These are phyloP conservation scores for Xylariaceae sp. DNA, from an alignment of 2,329 filamentous ascomycete genomes.

Conservation along the genomic window DNA sequence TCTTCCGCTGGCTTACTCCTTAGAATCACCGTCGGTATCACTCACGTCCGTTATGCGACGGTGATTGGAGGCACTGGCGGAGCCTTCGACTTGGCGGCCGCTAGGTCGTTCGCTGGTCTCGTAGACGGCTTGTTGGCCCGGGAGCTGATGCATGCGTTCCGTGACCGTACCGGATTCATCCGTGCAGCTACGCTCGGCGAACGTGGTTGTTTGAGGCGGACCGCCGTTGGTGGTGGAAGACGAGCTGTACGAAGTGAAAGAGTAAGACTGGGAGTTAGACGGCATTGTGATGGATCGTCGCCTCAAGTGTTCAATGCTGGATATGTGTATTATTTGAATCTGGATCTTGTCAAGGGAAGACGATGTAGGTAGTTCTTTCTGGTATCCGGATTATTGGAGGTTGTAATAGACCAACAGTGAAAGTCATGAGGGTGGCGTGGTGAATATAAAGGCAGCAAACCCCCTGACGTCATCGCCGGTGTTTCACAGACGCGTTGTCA, in stretches of 20 bases:
- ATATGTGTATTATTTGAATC: too few relatives aligned
- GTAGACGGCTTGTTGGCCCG: constrained; percentile 17
- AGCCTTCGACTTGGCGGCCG: constrained; percentile 1
- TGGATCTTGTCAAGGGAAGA: too few relatives aligned
- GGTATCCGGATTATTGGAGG: too few relatives aligned
- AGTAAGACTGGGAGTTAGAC: constrained; percentile 10
- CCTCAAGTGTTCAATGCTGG: too few relatives aligned
- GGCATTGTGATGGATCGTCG: not conserved
- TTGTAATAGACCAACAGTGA: too few relatives aligned
- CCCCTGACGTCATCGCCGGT: too few relatives aligned
- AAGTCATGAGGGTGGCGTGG: too few relatives aligned
- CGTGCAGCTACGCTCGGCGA: constrained; percentile 18
- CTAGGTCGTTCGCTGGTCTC: constrained; percentile 5
- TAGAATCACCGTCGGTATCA: constrained; percentile 6
- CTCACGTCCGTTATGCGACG: constrained; percentile 18
- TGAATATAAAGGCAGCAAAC: too few relatives aligned
- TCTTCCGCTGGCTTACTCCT: not conserved
- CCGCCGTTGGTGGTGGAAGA: constrained; percentile 14
- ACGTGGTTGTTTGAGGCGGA: constrained; percentile 7
- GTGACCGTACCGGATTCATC: constrained; percentile 12
- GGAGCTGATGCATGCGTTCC: constrained; percentile 14
- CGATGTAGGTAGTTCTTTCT: too few relatives aligned
- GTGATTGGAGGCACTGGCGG: not conserved
- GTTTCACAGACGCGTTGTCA: too few relatives aligned
- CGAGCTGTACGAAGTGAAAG: constrained; percentile 18